A percentile compares a stretch with the other conserved stretches of the same genome.
Conservation (phyloP, 352 stramenopile species). For the Pythium phragmitis region DNA sequence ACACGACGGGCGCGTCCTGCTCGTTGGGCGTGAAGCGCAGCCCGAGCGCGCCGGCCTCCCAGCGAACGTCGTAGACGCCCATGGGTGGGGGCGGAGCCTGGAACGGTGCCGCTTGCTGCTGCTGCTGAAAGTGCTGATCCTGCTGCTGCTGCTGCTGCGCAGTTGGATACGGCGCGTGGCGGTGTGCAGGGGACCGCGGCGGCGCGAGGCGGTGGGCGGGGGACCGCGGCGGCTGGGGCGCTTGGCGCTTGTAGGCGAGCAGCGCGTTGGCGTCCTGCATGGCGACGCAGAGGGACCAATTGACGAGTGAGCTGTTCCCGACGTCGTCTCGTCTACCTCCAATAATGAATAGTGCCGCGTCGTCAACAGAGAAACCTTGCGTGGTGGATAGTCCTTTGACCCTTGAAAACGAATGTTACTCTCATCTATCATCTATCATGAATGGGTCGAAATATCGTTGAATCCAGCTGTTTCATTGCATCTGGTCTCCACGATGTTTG, state of each 20-base stretch:
- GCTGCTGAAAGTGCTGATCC: conserved; percentile 22
- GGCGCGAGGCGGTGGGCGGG: background rate
- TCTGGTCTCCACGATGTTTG: background rate
- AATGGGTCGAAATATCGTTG: background rate
- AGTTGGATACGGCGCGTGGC: background rate
- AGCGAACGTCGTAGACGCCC: conserved; percentile 56
- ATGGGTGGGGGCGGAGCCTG: background rate
- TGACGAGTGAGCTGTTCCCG: background rate
- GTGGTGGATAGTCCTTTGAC: background rate
- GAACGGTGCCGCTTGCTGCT: background rate
- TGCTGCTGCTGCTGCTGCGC: background rate
- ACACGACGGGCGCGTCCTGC: conserved; percentile 64
- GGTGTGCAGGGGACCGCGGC: background rate
- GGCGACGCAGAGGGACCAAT: background rate
- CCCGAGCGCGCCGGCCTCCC: conserved; percentile 49
- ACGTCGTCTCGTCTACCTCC: background rate
- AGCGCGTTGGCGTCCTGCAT: conserved; percentile 21
- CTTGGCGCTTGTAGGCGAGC: conserved; percentile 22
- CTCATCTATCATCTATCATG: background rate
- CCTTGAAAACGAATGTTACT: conserved; percentile 1
- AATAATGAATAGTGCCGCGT: background rate
- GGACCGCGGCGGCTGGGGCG: conserved; percentile 1
- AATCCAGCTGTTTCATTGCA: background rate
- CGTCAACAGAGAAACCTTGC: too few species aligned
- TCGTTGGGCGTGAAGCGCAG: conserved; percentile 78